Percentiles rank a stretch among this genome's conserved stretches.
Conservation (phyloP, 345 rosid genomes). For the Xanthoceras sorbifolium region DNA sequence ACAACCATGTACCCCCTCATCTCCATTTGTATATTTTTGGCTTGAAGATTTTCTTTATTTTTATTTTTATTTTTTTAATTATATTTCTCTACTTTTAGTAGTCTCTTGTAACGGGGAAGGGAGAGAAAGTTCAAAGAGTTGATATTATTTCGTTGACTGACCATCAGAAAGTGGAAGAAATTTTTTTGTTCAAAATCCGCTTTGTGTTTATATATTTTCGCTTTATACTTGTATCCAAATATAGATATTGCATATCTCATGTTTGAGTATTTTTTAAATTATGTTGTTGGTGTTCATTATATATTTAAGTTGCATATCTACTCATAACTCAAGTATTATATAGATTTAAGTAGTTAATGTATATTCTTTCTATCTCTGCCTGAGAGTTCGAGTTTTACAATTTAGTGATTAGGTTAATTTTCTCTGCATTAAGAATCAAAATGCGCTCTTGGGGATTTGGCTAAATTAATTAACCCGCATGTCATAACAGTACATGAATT, state of each 20-base stretch:
- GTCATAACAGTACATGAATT: no score
- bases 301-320: no score
- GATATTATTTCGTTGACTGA: conserved; percentile 20
- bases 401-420: neutral
- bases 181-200: conserved; percentile 14
- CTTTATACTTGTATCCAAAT: no score
- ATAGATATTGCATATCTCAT: no score
- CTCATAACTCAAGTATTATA: no score
- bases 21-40: conserved; percentile 24
- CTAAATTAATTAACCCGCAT: no score
- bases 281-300: no score
- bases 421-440: neutral
- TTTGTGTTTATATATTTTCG: neutral
- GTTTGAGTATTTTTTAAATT: neutral
- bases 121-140: neutral
- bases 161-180: neutral
- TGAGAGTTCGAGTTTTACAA: no score
- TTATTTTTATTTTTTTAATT: neutral
- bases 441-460: no score
- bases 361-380: no score
- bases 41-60: conserved; percentile 14
- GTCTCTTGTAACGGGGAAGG: conserved; percentile 6
- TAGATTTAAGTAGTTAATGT: no score
- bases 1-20: neutral
- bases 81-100: neutral